These are phyloP conservation scores for Secale cereale DNA, from an alignment of 176 grass and related monocot genomes.

Conservation along the genomic window DNA sequence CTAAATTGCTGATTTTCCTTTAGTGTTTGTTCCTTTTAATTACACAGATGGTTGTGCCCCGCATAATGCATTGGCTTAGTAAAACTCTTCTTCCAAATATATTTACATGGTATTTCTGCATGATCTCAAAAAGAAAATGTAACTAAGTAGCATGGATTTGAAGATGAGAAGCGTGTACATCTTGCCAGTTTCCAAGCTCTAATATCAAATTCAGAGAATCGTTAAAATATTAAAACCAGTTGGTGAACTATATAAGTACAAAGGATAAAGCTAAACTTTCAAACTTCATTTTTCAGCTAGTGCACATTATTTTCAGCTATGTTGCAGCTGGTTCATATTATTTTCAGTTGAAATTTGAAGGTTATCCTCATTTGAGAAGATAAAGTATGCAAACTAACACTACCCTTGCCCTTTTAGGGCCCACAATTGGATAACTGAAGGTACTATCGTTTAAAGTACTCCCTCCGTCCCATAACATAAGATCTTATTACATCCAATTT, in stretches of 20 bases:
- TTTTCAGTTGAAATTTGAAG: background rate
- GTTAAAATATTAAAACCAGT: background rate
- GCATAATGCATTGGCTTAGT: background rate
- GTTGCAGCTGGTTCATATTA: background rate
- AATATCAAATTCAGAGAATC: background rate
- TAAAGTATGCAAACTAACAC: background rate
- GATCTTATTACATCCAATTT: too few species aligned
- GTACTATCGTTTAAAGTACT: background rate
- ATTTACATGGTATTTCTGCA: background rate
- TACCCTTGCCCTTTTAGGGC: background rate
- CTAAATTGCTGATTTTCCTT: too few species aligned
- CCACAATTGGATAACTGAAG: background rate
- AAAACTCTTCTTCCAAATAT: background rate
- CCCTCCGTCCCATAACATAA: too few species aligned
- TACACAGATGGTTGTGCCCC: background rate
- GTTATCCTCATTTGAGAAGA: background rate
- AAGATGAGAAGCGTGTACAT: background rate
- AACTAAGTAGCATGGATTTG: background rate
- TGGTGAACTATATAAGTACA: background rate
- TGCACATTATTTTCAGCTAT: background rate
- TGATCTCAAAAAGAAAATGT: background rate
- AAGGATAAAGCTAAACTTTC: background rate
- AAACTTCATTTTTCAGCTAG: background rate
- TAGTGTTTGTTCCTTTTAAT: background rate
- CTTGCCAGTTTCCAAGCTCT: constrained; percentile 5